These are phyloP conservation scores for Corynascus novoguineensis DNA, from an alignment of 495 filamentous ascomycete genomes.

Conservation along the genomic window DNA sequence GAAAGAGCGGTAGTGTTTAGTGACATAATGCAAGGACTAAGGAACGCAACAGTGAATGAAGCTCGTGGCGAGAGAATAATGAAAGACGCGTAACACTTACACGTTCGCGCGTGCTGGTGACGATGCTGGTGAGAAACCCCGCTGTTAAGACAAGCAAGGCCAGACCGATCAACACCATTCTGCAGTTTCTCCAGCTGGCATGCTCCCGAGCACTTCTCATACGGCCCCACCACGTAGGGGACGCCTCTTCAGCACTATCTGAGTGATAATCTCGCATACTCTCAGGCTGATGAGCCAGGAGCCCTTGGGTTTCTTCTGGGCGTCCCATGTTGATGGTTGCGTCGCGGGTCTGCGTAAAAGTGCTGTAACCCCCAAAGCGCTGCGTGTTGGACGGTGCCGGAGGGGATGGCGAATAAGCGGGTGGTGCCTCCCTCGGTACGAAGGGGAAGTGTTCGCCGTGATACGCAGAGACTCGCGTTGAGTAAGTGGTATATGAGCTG, in stretches of 20 bases:
- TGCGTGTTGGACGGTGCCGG: conserved; percentile 22
- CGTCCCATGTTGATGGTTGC: conserved; percentile 32
- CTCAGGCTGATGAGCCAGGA: conserved; percentile 35
- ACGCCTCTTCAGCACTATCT: background rate
- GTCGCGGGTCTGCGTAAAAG: conserved; percentile 24
- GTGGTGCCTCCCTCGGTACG: conserved; percentile 40
- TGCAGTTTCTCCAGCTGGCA: conserved; percentile 24
- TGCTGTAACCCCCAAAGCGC: conserved; percentile 29
- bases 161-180: conserved; percentile 18
- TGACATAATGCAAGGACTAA: background rate
- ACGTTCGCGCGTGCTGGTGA: conserved; percentile 15
- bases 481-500: conserved; percentile 24
- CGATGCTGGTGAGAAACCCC: conserved; percentile 24
- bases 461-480: conserved; percentile 10
- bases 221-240: conserved; percentile 29
- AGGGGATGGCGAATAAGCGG: conserved; percentile 42
- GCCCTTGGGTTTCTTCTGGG: conserved; percentile 32
- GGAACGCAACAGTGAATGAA: background rate
- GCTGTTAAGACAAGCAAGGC: conserved; percentile 29
- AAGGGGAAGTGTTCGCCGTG: conserved; percentile 20
- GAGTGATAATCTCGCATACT: conserved; percentile 32
- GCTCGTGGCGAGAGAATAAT: background rate
- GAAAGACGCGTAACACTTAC: conserved; percentile 25
- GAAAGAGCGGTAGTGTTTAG: no score
- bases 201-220: conserved; percentile 24